Base-by-base conservation (phyloP, 495 filamentous ascomycete genomes). In the Bathelium albidoporum region DNA sequence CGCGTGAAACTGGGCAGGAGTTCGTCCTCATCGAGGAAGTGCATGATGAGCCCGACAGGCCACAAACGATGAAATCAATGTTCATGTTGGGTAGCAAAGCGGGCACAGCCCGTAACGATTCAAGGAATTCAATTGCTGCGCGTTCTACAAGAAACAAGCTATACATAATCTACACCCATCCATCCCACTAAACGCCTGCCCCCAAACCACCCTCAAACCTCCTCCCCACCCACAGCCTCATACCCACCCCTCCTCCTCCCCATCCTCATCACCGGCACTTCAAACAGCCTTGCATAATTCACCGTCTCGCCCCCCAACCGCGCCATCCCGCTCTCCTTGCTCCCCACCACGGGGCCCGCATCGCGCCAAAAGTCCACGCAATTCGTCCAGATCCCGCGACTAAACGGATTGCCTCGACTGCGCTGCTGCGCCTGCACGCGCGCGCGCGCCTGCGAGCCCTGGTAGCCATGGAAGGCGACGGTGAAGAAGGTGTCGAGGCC, bases 361-460 rank as follows among this genome's bases (percentile, higher is more conserved):
- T 97, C 94, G 68, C 89, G 90, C 89, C 90, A 98, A 74, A 98
- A 98, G 74, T 98, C 94, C 62, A 85, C 90, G 71, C 93, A 97
- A 67, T 98, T 98, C 34, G 84, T 85, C 31, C 93, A 65, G 18
- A 89, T 72, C 20, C 95, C 94, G 39, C 83, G 81, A 32, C 88
- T 92, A 73, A 90, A 98, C 0, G 90, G 91, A 68, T 98, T 98
- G 32, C 79, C 83, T 71, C 18, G 74, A 70, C 52, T 80, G 77
- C 20, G 77, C 76, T 39, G 77, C 78, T 49, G 78, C 82, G n/a
- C 64, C 63, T 45, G 72, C 73, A 45, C 69, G 71, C 9, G 78
- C 78, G 1, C 76, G 77, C 1, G 82, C 81, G 32, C 87, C 26
- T 85, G 78, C 10, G 85, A 81, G 1, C 91, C 92, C 5, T 66